Base-by-base conservation (phyloP, 306 rosid genomes). In the Quercus rubra region DNA sequence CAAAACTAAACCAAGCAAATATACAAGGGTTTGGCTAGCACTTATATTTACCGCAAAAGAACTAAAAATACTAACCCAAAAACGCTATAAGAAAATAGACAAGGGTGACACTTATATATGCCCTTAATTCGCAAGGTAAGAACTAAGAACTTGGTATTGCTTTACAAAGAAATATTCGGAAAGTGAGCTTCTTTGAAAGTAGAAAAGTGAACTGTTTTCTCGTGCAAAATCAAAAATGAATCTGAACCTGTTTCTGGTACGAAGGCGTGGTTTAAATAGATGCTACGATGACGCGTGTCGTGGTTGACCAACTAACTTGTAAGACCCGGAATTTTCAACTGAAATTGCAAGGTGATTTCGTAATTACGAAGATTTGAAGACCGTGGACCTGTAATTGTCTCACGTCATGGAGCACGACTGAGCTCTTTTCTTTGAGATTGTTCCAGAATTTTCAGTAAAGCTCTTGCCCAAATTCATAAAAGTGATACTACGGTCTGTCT, bases 271-370 rank as follows among this genome's bases (percentile, higher is more conserved):
- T 19, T 4, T 0, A 33, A 19, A 35, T 19, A 72, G 76, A 49
- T 14, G 55, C 35, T 10, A 38, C 3, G 70, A 76, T 79, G 77
- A 74, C 90, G 90, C 88, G 86, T 82, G 81, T 57, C 56, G 79
- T 79, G 41, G 28, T 84, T 84, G 86, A 84, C 82, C 84, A 73
- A 75, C 4, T 28, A 55, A n/a, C 38, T 43, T 52, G 79, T 13
- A 13, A 49, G 54, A 49, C 54, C 4, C 19, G 78, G 74, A 61
- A 27, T 20, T 62, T 86, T 20, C 82, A 49, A 49, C 54, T 13
- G 54, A 49, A 49, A 17, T 49, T 49, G 54, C 54, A 49, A 49
- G 54, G 54, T 41, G 12, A 41, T 41, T 41, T 41, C 46, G 46
- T 49, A 49, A 49, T 11, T 49, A 49, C 15, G 0, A 49, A 17